Base-by-base conservation (phyloP, 257 asterid species). In the Petrea volubilis region DNA sequence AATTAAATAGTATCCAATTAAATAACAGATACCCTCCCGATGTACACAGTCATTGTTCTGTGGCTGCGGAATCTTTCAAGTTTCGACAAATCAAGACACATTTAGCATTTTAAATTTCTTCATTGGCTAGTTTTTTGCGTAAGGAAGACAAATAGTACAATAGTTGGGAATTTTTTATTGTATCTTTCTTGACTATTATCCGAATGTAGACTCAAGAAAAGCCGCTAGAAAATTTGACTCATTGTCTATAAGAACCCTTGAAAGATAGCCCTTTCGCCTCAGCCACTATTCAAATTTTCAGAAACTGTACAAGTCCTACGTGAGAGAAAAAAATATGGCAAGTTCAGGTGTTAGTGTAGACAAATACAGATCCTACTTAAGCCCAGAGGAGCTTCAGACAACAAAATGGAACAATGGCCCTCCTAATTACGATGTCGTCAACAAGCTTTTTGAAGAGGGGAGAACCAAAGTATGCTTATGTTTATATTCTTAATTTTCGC, bases 361-460 rank as follows among this genome's bases (percentile, higher is more conserved):
- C 64, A 84, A 82, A 65, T 91, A 89, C 70, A 81, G 96, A 60
- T 84, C 84, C 77, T 84, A 78, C 63, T 69, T 87, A 77, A 89
- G 63, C 46, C 83, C 84, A 34, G 95, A 87, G 75, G 93, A 89
- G 18, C 64, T 87, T 29, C 65, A 84, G 56, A 89, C 67, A 72
- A 87, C 88, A 27, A 72, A 77, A 51, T 91, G 97, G 97, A 79
- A 10, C 0, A 63, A 25, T 63, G 95, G 92, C 2, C 90, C 90
- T 68, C 98, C 98, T 3, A 83, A 77, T 57, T 92, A 92, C 80
- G 96, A 85, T 75, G 86, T 46, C 24, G 94, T 88, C 1, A 72
- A 90, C 71, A 78, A 90, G 84, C 84, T 92, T 56, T 92, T 92
- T 67, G 96, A 90, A 78, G 80, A 90, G 74, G 96, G 90, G 43